Evolutionary conservation across 805 yeast species (phyloP).

Genomic region (Ogataea pini): DNA sequence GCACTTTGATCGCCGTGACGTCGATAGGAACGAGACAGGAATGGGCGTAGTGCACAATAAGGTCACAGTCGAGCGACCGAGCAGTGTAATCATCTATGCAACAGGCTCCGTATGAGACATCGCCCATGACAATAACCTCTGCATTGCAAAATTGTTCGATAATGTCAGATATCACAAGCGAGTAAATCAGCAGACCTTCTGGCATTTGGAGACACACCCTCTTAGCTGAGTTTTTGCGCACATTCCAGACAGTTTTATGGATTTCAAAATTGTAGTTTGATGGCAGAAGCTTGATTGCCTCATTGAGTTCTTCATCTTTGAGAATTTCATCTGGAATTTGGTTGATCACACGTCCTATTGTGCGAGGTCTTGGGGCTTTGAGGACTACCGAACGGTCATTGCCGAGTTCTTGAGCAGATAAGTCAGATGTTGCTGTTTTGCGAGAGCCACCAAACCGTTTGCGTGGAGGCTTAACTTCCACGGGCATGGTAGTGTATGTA

Average conservation of each 20-base stretch:
- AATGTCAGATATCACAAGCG: conserved; percentile 88
- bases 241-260: conserved; percentile 94
- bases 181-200: conserved; percentile 87
- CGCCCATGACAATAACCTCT: conserved; percentile 95
- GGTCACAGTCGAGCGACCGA: conserved; percentile 87
- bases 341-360: conserved; percentile 47
- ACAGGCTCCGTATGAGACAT: conserved; percentile 97
- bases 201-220: conserved; percentile 97
- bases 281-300: conserved; percentile 80
- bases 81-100: conserved; percentile 98
- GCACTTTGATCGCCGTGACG: conserved; percentile 82
- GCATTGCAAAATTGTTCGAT: conserved; percentile 86
- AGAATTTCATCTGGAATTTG: conserved; percentile 88
- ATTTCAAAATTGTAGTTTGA: conserved; percentile 93
- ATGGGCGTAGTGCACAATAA: conserved; percentile 95
- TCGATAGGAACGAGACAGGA: conserved; percentile 96
- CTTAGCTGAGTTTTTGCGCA: conserved; percentile 68
- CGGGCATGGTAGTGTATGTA: background rate
- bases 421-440: background rate
- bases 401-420: background rate
- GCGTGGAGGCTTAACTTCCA: conserved; percentile 4
- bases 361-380: conserved; percentile 1
- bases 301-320: conserved; percentile 77
- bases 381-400: conserved; percentile 3
- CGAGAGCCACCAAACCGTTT: conserved; percentile 6